These are phyloP conservation scores for Capsicum chinense DNA, from an alignment of 257 asterid genomes.

Conservation along the genomic window DNA sequence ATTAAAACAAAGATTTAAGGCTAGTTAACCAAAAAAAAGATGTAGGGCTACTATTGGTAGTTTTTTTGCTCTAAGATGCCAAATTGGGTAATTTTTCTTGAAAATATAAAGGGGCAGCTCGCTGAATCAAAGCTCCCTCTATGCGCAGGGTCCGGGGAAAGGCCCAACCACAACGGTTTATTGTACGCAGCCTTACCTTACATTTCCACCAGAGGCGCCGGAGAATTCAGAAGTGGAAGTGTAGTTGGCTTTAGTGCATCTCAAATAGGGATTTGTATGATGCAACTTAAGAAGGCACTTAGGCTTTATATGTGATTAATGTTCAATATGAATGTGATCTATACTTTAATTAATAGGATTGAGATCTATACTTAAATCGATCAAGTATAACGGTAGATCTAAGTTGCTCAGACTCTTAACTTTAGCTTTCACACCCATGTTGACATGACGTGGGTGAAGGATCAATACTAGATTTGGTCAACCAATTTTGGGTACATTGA, in stretches of 20 bases:
- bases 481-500: not conserved
- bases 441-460: not conserved
- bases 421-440: not conserved
- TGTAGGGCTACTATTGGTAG: not conserved
- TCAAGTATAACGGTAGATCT: not conserved
- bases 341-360: slow-evolving; percentile 19
- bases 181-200: too few species aligned
- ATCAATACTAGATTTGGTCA: not conserved
- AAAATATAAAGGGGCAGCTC: not conserved
- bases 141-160: too few species aligned
- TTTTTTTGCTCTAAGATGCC: not conserved
- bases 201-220: too few species aligned
- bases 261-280: not conserved
- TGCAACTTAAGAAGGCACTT: not conserved
- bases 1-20: not conserved
- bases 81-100: not conserved
- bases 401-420: not conserved
- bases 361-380: not conserved
- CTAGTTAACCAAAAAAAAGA: slow-evolving; percentile 5
- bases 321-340: not conserved
- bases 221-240: slow-evolving; percentile 14
- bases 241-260: not conserved
- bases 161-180: too few species aligned
- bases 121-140: too few species aligned
- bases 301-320: not conserved